Percentiles rank a stretch among this genome's conserved stretches.
Conservation (phyloP, 805 yeast genomes). For the Debaryomyces tyrocola region DNA sequence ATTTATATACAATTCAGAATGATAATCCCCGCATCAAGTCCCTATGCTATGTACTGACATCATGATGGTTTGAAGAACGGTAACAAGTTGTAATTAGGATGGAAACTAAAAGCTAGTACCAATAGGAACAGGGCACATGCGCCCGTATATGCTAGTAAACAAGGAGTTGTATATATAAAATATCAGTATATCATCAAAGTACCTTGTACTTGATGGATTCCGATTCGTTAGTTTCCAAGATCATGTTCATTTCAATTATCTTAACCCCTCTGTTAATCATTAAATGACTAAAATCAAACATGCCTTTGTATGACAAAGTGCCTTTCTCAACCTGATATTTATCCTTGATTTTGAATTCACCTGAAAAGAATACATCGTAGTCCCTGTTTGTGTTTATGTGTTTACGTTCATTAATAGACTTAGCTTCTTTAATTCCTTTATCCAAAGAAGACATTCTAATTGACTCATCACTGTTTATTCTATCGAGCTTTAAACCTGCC, state of each 20-base stretch:
- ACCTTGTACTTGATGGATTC: slow-evolving; percentile 11
- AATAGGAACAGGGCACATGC: too few species aligned
- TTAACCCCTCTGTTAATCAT: slow-evolving; percentile 33
- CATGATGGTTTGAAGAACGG: too few species aligned
- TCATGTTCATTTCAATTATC: slow-evolving; percentile 20
- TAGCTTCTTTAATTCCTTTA: background rate
- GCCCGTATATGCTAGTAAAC: too few species aligned
- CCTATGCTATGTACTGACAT: too few species aligned
- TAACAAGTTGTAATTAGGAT: too few species aligned
- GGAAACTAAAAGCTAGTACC: too few species aligned
- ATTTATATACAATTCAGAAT: too few species aligned
- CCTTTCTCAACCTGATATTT: slow-evolving; percentile 17
- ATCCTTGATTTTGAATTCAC: slow-evolving; percentile 22
- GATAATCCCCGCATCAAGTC: too few species aligned
- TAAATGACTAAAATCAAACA: slow-evolving; percentile 30
- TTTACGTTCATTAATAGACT: background rate
- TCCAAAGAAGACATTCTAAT: background rate
- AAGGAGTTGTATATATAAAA: background rate
- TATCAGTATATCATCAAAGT: background rate
- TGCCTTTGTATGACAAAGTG: slow-evolving; percentile 22
- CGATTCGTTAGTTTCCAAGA: slow-evolving; percentile 3
- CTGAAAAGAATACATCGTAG: slow-evolving; percentile 25
- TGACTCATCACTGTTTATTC: slow-evolving; percentile 17
- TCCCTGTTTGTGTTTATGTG: slow-evolving; percentile 9
- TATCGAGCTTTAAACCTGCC: slow-evolving; percentile 26